Evolutionary conservation across 2,329 filamentous ascomycete genomes (phyloP).

Genomic region (Nothophaeocryptopus gaeumannii): DNA sequence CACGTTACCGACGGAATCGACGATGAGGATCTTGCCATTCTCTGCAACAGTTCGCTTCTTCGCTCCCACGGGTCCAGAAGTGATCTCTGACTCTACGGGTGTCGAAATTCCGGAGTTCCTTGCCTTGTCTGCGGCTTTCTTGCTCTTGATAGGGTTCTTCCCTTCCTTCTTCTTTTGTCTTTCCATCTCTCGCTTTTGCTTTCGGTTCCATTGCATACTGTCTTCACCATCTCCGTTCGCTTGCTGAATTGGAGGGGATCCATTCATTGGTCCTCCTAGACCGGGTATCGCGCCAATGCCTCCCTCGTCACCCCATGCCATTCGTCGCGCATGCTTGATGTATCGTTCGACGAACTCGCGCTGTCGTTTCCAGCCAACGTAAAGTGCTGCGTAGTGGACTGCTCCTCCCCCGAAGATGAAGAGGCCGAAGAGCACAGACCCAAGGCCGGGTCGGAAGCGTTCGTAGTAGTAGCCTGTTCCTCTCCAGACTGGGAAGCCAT

Average conservation of each 20-base stretch:
- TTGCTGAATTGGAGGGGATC: slow-evolving; percentile 38
- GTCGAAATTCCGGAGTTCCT: slow-evolving; percentile 51
- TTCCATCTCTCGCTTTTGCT: slow-evolving; percentile 84
- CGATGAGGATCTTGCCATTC: slow-evolving; percentile 92
- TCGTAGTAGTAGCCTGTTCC: slow-evolving; percentile 98
- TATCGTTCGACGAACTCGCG: slow-evolving; percentile 88
- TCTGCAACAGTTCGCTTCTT: slow-evolving; percentile 87
- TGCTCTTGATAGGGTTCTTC: slow-evolving; percentile 46
- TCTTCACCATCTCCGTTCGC: slow-evolving; percentile 39
- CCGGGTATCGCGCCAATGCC: slow-evolving; percentile 66
- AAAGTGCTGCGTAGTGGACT: slow-evolving; percentile 80
- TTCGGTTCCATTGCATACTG: slow-evolving; percentile 69
- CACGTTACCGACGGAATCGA: slow-evolving; percentile 87
- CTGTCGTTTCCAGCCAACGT: slow-evolving; percentile 85
- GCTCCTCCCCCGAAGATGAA: slow-evolving; percentile 80
- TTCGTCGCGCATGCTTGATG: slow-evolving; percentile 81
- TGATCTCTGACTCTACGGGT: slow-evolving; percentile 52
- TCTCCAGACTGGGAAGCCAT: slow-evolving; percentile 95
- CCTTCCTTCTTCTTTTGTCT: slow-evolving; percentile 71
- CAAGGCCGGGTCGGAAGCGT: slow-evolving; percentile 85
- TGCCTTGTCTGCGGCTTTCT: slow-evolving; percentile 55
- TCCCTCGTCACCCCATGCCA: slow-evolving; percentile 83
- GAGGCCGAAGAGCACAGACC: slow-evolving; percentile 75
- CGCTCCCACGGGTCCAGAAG: slow-evolving; percentile 64
- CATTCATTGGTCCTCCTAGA: slow-evolving; percentile 45